Percentiles rank a stretch among this genome's conserved stretches.
Conservation (phyloP, 2,329 filamentous ascomycete species). For the Alternaria ventricosa region DNA sequence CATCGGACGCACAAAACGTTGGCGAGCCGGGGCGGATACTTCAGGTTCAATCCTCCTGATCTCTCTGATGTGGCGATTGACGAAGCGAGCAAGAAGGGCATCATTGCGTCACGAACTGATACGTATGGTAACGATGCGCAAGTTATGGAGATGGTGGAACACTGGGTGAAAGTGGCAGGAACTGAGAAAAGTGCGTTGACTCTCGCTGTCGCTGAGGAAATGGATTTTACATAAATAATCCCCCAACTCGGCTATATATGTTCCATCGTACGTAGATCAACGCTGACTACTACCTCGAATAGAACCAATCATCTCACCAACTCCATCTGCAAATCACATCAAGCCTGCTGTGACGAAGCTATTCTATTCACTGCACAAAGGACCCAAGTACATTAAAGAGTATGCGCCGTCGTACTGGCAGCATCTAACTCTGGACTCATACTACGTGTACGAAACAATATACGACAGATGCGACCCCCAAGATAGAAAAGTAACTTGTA, state of each 20-base stretch:
- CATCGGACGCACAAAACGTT: not conserved
- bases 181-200: constrained; percentile 12
- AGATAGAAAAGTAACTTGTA: constrained; percentile 7
- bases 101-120: constrained; percentile 1
- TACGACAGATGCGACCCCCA: not conserved
- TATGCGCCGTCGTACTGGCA: constrained; percentile 6
- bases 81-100: constrained; percentile 7
- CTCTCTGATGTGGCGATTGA: constrained; percentile 5
- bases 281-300: not conserved
- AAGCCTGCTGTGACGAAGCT: constrained; percentile 1
- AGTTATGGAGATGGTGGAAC: not conserved
- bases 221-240: not conserved
- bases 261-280: not conserved
- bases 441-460: constrained; percentile 9
- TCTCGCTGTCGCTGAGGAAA: not conserved
- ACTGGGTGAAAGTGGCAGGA: constrained; percentile 1
- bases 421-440: constrained; percentile 9
- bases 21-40: constrained; percentile 1
- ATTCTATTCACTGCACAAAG: constrained; percentile 12
- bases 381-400: constrained; percentile 7
- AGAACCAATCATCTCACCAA: not conserved
- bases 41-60: constrained; percentile 10
- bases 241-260: not conserved
- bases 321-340: not conserved
- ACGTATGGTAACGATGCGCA: constrained; percentile 2